These are phyloP conservation scores for Tagetes erecta DNA, from an alignment of 129 eudicot species.

Conservation along the genomic window DNA sequence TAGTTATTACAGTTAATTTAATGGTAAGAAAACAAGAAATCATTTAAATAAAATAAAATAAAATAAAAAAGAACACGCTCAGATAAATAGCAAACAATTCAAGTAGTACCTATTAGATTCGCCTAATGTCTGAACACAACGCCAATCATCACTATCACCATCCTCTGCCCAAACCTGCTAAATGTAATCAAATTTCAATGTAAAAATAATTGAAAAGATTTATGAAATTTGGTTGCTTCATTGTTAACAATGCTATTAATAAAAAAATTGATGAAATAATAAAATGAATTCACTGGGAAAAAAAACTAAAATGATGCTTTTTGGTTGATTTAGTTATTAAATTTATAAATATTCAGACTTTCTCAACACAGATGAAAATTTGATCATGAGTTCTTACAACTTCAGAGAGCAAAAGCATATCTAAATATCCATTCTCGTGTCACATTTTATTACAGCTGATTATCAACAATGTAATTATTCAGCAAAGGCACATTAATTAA, in stretches of 20 bases:
- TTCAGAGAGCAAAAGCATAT: not conserved
- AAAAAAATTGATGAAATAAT: not conserved
- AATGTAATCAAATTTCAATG: not conserved
- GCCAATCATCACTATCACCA: conserved; percentile 93
- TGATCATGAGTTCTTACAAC: not conserved
- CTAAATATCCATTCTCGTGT: not conserved
- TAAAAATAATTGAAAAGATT: not conserved
- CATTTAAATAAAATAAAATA: not conserved
- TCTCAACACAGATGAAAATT: not conserved
- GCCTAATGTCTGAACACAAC: conserved; percentile 75
- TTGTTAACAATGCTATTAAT: not conserved
- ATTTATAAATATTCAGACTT: not conserved
- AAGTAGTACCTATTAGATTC: conserved; percentile 57
- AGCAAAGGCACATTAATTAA: not conserved
- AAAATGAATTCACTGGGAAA: too few species aligned
- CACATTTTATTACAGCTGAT: not conserved
- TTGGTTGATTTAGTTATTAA: not conserved
- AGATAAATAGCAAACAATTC: not conserved
- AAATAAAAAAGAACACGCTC: not conserved
- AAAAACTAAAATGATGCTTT: not conserved
- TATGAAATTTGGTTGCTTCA: not conserved
- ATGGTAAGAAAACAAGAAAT: not conserved
- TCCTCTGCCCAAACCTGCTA: conserved; percentile 95
- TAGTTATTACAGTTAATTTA: conserved; percentile 6
- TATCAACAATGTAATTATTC: not conserved